These are phyloP conservation scores for Neonectria punicea DNA, from an alignment of 2,329 filamentous ascomycete species.

Conservation along the genomic window DNA sequence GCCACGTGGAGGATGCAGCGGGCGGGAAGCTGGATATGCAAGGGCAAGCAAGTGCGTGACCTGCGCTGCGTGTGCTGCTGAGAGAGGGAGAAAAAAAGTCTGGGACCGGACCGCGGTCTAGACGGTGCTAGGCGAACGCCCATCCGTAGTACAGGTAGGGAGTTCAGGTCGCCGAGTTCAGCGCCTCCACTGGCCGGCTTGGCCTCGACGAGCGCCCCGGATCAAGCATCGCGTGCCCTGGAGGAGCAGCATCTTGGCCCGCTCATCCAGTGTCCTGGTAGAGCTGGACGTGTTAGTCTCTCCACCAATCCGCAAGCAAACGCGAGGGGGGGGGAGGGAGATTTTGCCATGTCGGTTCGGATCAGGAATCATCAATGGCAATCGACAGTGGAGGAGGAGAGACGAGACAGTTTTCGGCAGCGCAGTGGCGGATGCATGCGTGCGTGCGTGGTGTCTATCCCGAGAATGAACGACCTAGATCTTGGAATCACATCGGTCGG, in stretches of 20 bases:
- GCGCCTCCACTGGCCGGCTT: not conserved
- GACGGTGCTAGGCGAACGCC: slow-evolving; percentile 7
- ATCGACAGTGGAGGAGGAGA: no score
- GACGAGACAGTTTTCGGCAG: no score
- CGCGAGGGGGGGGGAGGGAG: no score
- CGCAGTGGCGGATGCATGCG: no score
- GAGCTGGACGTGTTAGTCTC: not conserved
- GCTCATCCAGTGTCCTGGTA: not conserved
- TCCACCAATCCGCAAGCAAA: no score
- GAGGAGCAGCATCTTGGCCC: not conserved
- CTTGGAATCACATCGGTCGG: no score
- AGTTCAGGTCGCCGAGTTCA: not conserved
- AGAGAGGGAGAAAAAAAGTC: not conserved
- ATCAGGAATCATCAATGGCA: no score
- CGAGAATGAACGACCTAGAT: no score
- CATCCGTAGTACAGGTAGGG: not conserved
- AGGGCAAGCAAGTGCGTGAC: slow-evolving; percentile 25
- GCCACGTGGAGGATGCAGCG: slow-evolving; percentile 37
- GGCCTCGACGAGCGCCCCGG: not conserved
- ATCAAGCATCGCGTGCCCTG: slow-evolving; percentile 19
- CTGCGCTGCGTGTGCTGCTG: not conserved
- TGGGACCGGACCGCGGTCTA: slow-evolving; percentile 12
- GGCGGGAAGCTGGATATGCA: slow-evolving; percentile 32
- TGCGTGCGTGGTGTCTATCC: no score
- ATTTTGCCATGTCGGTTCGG: no score